A percentile compares a stretch with the other conserved stretches of the same genome.
Conservation (phyloP, 208 protist genomes). For the Sergeia podlipaevii region DNA sequence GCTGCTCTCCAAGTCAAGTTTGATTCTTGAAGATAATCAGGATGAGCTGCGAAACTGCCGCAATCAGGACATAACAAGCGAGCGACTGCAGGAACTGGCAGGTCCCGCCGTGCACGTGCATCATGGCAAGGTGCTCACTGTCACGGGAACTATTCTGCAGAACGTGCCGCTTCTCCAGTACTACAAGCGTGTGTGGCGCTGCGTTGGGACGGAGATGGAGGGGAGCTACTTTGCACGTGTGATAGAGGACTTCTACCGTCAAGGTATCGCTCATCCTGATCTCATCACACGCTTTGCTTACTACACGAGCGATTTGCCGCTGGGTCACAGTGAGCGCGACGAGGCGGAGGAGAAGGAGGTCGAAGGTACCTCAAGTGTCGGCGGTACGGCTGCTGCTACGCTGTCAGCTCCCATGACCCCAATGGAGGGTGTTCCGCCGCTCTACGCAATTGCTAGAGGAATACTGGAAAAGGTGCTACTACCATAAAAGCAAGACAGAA, state of each 20-base stretch:
- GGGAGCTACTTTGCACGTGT: slow-evolving; percentile 84
- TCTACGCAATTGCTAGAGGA: slow-evolving; percentile 83
- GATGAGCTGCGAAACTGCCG: slow-evolving; percentile 82
- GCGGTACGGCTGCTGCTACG: slow-evolving; percentile 14
- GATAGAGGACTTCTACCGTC: slow-evolving; percentile 78
- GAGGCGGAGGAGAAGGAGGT: slow-evolving; percentile 35
- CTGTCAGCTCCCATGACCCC: slow-evolving; percentile 74
- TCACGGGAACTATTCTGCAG: slow-evolving; percentile 86
- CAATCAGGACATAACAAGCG: slow-evolving; percentile 63
- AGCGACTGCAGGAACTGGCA: slow-evolving; percentile 49
- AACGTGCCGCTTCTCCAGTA: slow-evolving; percentile 76
- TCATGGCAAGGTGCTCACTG: slow-evolving; percentile 75
- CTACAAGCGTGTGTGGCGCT: slow-evolving; percentile 81
- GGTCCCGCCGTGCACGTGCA: slow-evolving; percentile 48
- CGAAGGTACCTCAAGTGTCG: neutral
- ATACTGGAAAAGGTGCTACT: slow-evolving; percentile 72
- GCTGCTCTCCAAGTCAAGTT: slow-evolving; percentile 77
- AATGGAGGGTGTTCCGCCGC: slow-evolving; percentile 74
- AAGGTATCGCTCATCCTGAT: slow-evolving; percentile 57
- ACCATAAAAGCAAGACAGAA: neutral
- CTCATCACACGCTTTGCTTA: slow-evolving; percentile 81
- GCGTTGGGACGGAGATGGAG: slow-evolving; percentile 88
- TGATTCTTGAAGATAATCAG: slow-evolving; percentile 80
- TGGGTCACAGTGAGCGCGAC: slow-evolving; percentile 55
- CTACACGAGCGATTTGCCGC: slow-evolving; percentile 86